These are phyloP conservation scores for Phytophthora capsici DNA, from an alignment of 352 stramenopile species.

Conservation along the genomic window DNA sequence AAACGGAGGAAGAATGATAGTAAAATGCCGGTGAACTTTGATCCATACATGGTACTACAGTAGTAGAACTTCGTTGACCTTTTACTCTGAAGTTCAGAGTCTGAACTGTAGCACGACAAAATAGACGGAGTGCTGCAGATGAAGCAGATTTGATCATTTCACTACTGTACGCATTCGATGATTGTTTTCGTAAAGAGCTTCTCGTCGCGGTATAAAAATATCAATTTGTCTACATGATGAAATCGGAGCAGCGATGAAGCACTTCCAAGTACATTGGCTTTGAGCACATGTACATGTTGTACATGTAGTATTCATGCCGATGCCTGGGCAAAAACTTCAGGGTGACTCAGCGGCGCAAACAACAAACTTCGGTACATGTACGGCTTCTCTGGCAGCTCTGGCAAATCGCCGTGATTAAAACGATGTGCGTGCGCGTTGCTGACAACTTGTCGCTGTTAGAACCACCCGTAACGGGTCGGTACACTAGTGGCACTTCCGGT, in stretches of 20 bases:
- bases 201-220: neutral
- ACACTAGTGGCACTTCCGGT: too few relatives aligned
- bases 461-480: too few relatives aligned
- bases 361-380: neutral
- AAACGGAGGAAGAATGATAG: too few relatives aligned
- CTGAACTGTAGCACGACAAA: neutral
- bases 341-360: neutral
- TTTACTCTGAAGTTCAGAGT: neutral
- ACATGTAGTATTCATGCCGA: neutral
- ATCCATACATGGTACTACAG: too few relatives aligned
- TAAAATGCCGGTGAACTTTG: too few relatives aligned
- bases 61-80: neutral
- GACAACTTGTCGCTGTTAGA: neutral
- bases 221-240: neutral
- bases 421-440: neutral
- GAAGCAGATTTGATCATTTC: constrained; percentile 5
- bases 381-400: neutral
- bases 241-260: neutral
- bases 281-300: neutral
- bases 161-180: constrained; percentile 5
- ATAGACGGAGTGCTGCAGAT: constrained; percentile 7
- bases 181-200: neutral
- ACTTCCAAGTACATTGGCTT: too few relatives aligned
- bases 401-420: constrained; percentile 9
- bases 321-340: neutral